Conservation (phyloP, 2,329 filamentous ascomycete genomes). For the Trichophyton rubrum region DNA sequence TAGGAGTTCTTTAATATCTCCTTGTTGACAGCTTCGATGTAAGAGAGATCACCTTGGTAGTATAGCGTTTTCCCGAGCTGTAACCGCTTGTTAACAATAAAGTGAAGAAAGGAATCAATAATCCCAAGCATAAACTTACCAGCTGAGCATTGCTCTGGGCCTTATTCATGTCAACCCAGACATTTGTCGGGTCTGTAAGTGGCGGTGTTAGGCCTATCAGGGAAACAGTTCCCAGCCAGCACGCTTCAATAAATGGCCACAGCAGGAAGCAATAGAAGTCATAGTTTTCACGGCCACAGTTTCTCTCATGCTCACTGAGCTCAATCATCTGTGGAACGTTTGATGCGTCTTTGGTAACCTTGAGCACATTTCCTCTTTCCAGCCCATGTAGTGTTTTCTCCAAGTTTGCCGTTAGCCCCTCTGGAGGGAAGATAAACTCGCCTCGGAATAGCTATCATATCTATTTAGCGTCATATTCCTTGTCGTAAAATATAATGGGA, state of each 20-base stretch:
- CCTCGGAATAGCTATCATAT: constrained; percentile 63
- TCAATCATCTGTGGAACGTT: constrained; percentile 54
- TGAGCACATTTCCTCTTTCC: constrained; percentile 66
- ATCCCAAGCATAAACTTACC: constrained; percentile 36
- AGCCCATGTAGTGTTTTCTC: constrained; percentile 66
- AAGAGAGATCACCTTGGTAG: constrained; percentile 90
- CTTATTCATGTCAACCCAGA: constrained; percentile 67
- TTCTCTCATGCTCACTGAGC: constrained; percentile 62
- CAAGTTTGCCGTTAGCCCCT: constrained; percentile 68
- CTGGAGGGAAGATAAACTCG: constrained; percentile 91
- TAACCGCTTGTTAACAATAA: constrained; percentile 15
- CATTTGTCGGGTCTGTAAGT: constrained; percentile 42
- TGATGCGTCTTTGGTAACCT: constrained; percentile 46
- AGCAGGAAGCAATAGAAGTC: constrained; percentile 99
- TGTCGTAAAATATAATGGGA: constrained; percentile 10
- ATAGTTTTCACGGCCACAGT: constrained; percentile 77
- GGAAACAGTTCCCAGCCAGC: constrained; percentile 81
- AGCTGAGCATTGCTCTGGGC: constrained; percentile 72
- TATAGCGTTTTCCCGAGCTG: constrained; percentile 91
- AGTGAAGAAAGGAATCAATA: constrained; percentile 6
- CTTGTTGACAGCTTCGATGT: constrained; percentile 97
- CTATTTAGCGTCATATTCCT: not conserved
- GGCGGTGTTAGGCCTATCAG: constrained; percentile 78
- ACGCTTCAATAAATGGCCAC: constrained; percentile 94
- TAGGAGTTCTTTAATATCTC: constrained; percentile 94